phyloP scores from a whole-genome alignment of 495 filamentous ascomycete species.

The Penicillium odoratum region DNA sequence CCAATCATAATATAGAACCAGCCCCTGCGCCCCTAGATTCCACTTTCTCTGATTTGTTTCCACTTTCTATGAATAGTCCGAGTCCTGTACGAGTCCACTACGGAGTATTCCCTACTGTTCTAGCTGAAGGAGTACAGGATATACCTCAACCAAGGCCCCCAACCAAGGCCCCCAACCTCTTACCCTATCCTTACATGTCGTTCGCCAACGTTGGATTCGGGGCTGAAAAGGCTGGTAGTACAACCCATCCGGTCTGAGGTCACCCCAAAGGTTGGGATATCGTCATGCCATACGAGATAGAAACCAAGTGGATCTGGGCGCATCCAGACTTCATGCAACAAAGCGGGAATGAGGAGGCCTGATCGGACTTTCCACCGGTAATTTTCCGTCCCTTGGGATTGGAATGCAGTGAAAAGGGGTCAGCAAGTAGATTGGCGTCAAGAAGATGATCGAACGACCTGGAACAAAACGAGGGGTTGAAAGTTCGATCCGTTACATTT shows the following conservation, averaged over 20 bases:
- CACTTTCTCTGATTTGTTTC: slow-evolving; percentile 10
- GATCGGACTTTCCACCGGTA: slow-evolving; percentile 2
- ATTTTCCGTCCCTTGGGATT: slow-evolving; percentile 2
- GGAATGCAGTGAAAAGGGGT: slow-evolving; percentile 6
- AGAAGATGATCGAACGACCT: background rate
- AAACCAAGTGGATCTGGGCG: slow-evolving; percentile 4
- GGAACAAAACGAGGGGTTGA: background rate
- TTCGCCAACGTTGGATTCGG: background rate
- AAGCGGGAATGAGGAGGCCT: background rate
- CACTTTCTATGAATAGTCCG: background rate
- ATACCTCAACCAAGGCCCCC: background rate
- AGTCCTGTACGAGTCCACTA: no score
- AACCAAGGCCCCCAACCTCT: background rate
- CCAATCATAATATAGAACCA: background rate
- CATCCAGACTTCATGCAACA: background rate
- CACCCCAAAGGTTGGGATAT: background rate
- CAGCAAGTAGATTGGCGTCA: background rate
- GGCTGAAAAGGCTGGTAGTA: slow-evolving; percentile 1
- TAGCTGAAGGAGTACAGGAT: no score
- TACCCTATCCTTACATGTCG: background rate
- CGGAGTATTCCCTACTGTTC: no score
- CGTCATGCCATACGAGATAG: background rate
- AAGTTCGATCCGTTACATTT: background rate
- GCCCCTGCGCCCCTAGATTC: slow-evolving; percentile 29
- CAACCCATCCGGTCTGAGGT: background rate